These are phyloP conservation scores for Saxophila tyrrhenica DNA, from an alignment of 495 filamentous ascomycete species.

Conservation along the genomic window DNA sequence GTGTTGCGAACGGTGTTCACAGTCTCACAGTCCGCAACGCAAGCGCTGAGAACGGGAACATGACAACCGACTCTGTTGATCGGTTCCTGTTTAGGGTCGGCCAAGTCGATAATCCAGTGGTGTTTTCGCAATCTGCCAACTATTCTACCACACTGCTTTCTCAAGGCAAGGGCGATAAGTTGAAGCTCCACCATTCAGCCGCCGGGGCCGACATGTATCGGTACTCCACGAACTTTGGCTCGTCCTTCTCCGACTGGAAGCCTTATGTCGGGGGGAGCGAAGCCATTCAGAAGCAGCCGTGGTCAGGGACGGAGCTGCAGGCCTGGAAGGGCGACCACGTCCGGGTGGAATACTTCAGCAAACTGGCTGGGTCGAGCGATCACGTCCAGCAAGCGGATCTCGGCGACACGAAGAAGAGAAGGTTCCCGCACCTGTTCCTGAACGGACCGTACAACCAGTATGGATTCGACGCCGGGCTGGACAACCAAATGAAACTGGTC, in stretches of 20 bases:
- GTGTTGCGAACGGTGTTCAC: constrained; percentile 53
- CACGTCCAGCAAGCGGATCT: constrained; percentile 53
- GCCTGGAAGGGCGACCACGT: constrained; percentile 54
- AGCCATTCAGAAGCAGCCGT: constrained; percentile 35
- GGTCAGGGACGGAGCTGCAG: constrained; percentile 51
- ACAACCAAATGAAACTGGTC: constrained; percentile 42
- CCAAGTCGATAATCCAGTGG: constrained; percentile 44
- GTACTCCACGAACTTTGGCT: constrained; percentile 51
- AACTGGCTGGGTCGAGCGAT: constrained; percentile 49
- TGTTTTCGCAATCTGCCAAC: constrained; percentile 45
- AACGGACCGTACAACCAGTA: constrained; percentile 57
- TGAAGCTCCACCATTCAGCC: constrained; percentile 41
- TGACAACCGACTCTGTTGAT: constrained; percentile 38
- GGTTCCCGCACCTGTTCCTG: constrained; percentile 52
- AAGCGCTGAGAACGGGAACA: constrained; percentile 25
- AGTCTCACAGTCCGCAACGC: constrained; percentile 47
- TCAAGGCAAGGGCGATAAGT: constrained; percentile 28
- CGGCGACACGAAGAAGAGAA: constrained; percentile 34
- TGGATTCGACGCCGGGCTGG: constrained; percentile 52
- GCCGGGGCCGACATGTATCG: constrained; percentile 52
- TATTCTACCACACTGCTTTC: constrained; percentile 45
- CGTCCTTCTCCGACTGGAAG: constrained; percentile 46
- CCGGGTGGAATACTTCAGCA: constrained; percentile 56
- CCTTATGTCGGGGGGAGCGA: constrained; percentile 37
- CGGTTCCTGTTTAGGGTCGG: constrained; percentile 46